Percentiles rank a stretch among this genome's conserved stretches.
Evolutionary conservation across 305 asterid species (phyloP).

Genomic region (Fraxinus dipetala): DNA sequence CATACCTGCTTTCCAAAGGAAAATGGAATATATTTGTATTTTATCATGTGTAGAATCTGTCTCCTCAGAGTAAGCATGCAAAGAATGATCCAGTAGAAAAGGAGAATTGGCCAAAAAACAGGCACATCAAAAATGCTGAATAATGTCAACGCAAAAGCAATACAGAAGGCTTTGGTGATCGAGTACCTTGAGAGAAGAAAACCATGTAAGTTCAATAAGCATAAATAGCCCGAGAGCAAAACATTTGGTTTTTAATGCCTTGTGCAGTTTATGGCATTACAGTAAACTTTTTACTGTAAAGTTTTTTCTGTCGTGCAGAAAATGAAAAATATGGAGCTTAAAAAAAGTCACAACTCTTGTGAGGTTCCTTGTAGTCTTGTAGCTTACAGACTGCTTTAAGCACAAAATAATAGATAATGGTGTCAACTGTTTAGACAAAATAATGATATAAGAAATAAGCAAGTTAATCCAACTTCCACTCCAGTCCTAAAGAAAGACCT

Average conservation of each 20-base stretch:
- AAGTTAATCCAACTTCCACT: neutral
- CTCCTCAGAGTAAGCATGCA: constrained; percentile 52
- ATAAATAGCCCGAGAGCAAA: neutral
- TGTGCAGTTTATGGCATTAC: neutral
- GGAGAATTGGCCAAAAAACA: constrained; percentile 75
- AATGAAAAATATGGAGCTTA: neutral
- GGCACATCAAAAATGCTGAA: constrained; percentile 61
- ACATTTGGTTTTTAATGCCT: neutral
- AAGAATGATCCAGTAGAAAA: constrained; percentile 62
- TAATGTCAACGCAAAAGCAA: constrained; percentile 62
- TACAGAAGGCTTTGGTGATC: constrained; percentile 58
- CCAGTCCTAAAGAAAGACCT: neutral
- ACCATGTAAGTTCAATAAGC: constrained; percentile 19
- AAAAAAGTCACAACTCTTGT: neutral
- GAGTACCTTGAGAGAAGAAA: constrained; percentile 52
- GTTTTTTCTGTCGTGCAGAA: neutral
- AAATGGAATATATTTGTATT: constrained; percentile 60
- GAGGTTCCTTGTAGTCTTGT: neutral
- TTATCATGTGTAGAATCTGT: constrained; percentile 65
- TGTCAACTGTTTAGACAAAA: neutral
- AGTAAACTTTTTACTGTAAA: neutral
- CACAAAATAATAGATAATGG: neutral
- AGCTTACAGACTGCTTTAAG: neutral
- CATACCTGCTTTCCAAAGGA: constrained; percentile 63
- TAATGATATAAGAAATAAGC: neutral